phyloP scores from a whole-genome alignment of 2,329 filamentous ascomycete species.

The Claviceps spartinae region DNA sequence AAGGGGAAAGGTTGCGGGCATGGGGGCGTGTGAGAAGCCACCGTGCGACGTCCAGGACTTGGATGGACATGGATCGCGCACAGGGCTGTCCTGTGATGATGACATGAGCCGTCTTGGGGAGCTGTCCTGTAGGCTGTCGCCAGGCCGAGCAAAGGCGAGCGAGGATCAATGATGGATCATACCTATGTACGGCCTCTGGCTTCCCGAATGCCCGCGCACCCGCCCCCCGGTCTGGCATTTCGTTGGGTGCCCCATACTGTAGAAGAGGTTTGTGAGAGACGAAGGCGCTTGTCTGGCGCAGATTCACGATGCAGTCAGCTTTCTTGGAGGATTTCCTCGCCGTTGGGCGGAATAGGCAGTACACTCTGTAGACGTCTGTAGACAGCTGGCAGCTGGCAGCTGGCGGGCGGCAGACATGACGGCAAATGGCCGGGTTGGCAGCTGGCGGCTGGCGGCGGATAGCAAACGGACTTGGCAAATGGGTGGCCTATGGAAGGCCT shows the following conservation, averaged over 20 bases:
- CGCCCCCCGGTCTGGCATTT: not conserved
- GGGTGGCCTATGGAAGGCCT: not conserved
- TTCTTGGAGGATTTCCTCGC: not conserved
- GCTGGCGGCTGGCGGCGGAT: conserved; percentile 10
- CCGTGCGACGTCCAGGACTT: not conserved
- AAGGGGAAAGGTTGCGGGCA: not conserved
- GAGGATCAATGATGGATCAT: not conserved
- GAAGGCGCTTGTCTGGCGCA: not conserved
- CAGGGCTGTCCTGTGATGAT: conserved; percentile 2
- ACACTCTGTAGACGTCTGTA: not conserved
- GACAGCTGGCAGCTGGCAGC: not conserved
- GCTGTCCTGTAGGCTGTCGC: too few species aligned
- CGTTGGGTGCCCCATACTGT: too few species aligned
- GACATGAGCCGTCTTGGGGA: conserved; percentile 4
- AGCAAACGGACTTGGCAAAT: not conserved
- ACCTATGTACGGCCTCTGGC: not conserved
- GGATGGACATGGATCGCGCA: not conserved
- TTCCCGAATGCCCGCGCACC: not conserved
- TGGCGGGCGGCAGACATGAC: too few species aligned
- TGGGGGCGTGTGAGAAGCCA: not conserved
- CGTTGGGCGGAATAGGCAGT: not conserved
- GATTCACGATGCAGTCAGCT: not conserved
- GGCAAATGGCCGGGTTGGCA: not conserved
- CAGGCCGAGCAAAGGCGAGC: not conserved
- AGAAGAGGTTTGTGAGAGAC: not conserved